Evolutionary conservation across 345 rosid genomes (phyloP), one percentile per base, ranked within the genome.

Genomic region (Angophora floribunda): DNA sequence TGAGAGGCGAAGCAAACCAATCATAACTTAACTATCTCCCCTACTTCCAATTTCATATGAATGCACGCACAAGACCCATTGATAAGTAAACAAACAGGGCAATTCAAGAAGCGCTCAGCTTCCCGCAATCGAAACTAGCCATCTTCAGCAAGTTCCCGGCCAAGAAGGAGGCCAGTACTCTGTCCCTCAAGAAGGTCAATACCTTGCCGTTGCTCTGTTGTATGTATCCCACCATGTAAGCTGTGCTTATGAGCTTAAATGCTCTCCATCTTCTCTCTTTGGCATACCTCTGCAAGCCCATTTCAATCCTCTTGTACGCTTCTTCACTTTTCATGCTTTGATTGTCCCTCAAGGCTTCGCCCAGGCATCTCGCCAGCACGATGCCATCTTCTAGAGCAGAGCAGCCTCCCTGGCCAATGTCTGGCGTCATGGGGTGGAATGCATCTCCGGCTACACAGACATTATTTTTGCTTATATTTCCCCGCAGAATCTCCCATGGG

Each of bases 391-490:
- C 92, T 86, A 89, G 78, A 52, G 92, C 89, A 1, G 86, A 15
- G 67, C 91, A 91, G 21, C 87, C 91, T 28, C 94, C 94, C 84
- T 91, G 94, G 17, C 91, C 92, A 1, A 95, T 7, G 55, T 94
- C 97, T 16, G 96, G 95, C 47, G 95, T 94, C 95, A 95, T 95
- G 17, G 96, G 94, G 88, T 95, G 96, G 13, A 94, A 92, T 47
- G 96, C 95, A 86, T 95, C 95, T 78, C 95, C 96, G 9, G 95
- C 94, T 12, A 94, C 93, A 51, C 95, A 94, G 8, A 91, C 93
- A 63, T 92, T 94, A 70, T 88, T 32, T 67, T 67, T 67, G 44
- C 96, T 91, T 32, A 95, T 94, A 87, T 94, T 92, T 90, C 93
- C 87, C 95, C 94, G 91, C 6, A 94, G 19, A 70, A 96, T 57